These are phyloP conservation scores for Cladophialophora psammophila DNA, from an alignment of 2,329 filamentous ascomycete genomes.

Conservation along the genomic window DNA sequence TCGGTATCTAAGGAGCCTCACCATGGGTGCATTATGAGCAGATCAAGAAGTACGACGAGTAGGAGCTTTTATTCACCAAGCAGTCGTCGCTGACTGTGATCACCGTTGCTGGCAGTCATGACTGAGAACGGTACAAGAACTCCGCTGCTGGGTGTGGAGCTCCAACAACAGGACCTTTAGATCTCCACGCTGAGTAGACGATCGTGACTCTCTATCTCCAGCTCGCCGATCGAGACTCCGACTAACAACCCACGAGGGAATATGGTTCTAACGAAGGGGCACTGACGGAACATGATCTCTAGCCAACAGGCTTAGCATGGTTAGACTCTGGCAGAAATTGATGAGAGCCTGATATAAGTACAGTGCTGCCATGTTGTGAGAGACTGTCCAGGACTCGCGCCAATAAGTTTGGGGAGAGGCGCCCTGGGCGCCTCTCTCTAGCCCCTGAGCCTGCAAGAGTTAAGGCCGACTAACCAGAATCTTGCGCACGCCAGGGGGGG, in stretches of 20 bases:
- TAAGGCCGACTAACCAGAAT: background rate
- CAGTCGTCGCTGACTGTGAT: background rate
- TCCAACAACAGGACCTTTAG: background rate
- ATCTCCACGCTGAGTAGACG: background rate
- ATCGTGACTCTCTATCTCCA: background rate
- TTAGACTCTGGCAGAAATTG: too few relatives aligned
- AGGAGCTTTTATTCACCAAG: background rate
- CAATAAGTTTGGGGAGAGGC: background rate
- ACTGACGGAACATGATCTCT: too few relatives aligned
- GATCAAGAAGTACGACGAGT: background rate
- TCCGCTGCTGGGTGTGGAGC: background rate
- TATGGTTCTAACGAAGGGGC: too few relatives aligned
- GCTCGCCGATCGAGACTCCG: too few relatives aligned
- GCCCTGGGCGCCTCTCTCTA: background rate
- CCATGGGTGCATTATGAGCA: background rate
- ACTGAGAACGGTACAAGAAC: background rate
- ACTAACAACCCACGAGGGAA: too few relatives aligned
- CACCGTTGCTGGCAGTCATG: background rate
- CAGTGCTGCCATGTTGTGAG: background rate
- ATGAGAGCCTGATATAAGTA: too few relatives aligned
- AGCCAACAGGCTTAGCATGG: too few relatives aligned
- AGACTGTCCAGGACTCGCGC: background rate
- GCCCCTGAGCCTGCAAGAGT: background rate
- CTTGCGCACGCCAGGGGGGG: background rate
- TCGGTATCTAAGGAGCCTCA: background rate